Evolutionary conservation across 148 eudicot species (phyloP).

Genomic region (Linanthus parryae): DNA sequence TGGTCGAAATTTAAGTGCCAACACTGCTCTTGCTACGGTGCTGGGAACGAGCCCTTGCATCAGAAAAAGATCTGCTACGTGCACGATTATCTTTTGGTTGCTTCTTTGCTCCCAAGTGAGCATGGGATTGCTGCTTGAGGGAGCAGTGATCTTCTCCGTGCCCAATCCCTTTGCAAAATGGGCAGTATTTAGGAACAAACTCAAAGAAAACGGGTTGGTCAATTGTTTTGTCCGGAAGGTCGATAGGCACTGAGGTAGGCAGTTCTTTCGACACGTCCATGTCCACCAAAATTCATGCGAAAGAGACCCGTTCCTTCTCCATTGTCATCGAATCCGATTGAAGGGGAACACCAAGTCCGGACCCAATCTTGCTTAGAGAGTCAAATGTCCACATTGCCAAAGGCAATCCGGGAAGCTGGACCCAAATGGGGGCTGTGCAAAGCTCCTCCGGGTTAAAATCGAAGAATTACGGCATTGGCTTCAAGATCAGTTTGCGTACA

Average conservation of each 20-base stretch:
- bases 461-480: background rate
- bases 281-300: background rate
- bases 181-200: too few relatives aligned
- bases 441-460: background rate
- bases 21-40: too few relatives aligned
- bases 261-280: background rate
- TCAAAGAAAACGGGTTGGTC: background rate
- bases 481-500: background rate
- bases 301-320: background rate
- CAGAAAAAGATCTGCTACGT: too few relatives aligned
- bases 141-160: background rate
- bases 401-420: background rate
- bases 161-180: background rate
- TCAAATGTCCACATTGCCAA: background rate
- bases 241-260: background rate
- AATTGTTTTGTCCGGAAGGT: background rate
- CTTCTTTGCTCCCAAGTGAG: too few relatives aligned
- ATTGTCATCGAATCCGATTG: background rate
- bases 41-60: too few relatives aligned
- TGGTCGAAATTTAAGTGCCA: too few relatives aligned
- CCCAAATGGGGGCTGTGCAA: background rate
- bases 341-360: background rate
- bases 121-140: too few relatives aligned
- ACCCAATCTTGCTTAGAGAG: background rate
- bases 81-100: too few relatives aligned